A percentile compares a stretch with the other conserved stretches of the same genome.
phyloP scores from a whole-genome alignment of 2,329 filamentous ascomycete genomes.

The Fusarium sp. region DNA sequence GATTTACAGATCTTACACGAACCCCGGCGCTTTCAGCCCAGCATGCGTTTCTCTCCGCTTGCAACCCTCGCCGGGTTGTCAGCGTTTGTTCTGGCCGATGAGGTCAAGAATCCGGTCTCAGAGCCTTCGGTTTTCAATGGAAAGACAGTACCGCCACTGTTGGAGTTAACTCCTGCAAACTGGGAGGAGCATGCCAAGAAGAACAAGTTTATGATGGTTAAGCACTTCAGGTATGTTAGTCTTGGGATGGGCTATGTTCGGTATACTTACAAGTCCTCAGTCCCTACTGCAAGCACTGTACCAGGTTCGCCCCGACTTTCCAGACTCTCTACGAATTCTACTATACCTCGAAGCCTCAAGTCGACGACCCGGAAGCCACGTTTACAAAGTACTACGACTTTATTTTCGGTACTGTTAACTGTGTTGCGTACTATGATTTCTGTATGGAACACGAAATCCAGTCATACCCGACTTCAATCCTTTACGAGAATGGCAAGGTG shows the following conservation, averaged over 20 bases:
- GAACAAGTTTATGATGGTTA: conserved; percentile 65
- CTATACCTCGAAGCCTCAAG: conserved; percentile 81
- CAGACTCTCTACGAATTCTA: conserved; percentile 97
- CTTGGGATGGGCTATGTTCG: background rate
- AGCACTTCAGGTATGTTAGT: conserved; percentile 73
- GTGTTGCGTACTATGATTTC: conserved; percentile 81
- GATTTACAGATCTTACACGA: conserved; percentile 8
- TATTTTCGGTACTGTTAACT: conserved; percentile 87
- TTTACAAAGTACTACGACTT: conserved; percentile 91
- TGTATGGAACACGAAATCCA: conserved; percentile 75
- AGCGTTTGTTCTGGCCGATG: conserved; percentile 49
- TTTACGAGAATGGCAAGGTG: conserved; percentile 82
- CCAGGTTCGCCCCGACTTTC: conserved; percentile 81
- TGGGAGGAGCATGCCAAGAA: conserved; percentile 67
- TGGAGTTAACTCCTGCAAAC: conserved; percentile 67
- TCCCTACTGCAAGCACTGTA: conserved; percentile 77
- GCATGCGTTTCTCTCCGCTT: conserved; percentile 52
- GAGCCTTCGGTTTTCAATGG: conserved; percentile 71
- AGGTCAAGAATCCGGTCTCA: conserved; percentile 49
- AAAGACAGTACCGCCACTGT: conserved; percentile 72
- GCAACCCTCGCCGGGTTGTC: conserved; percentile 60
- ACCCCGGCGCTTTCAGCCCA: conserved; percentile 27
- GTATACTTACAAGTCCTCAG: conserved; percentile 51
- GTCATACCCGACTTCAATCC: conserved; percentile 79
- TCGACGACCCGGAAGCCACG: conserved; percentile 63